Evolutionary conservation across 169 alveolate genomes (phyloP).

Genomic region (Besnoitia besnoiti): DNA sequence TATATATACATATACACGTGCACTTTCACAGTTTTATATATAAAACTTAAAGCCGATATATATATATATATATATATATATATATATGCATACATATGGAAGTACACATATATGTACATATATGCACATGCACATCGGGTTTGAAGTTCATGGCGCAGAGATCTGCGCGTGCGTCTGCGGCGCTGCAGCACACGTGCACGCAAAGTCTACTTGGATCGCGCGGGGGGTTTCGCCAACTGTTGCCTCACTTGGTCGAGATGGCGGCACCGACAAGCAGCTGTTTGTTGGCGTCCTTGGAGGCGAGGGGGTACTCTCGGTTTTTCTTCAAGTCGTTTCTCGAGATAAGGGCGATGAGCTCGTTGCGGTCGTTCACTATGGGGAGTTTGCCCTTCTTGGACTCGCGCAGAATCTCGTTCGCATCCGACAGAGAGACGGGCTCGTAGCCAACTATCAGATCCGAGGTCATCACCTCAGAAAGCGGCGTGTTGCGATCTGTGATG

Average conservation of each 20-base stretch:
- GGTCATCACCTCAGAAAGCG: slow-evolving; percentile 84
- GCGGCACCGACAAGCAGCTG: slow-evolving; percentile 92
- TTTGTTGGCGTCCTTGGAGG: slow-evolving; percentile 87
- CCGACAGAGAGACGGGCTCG: slow-evolving; percentile 84
- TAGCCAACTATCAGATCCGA: slow-evolving; percentile 83
- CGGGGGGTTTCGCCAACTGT: too few relatives aligned
- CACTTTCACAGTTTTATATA: too few relatives aligned
- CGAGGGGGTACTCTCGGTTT: slow-evolving; percentile 86
- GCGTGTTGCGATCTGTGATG: slow-evolving; percentile 80
- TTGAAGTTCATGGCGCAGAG: too few relatives aligned
- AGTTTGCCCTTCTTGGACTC: slow-evolving; percentile 86
- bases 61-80: slow-evolving; percentile 4
- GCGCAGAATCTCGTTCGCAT: slow-evolving; percentile 84
- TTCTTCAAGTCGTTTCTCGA: slow-evolving; percentile 89
- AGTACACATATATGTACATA: not conserved
- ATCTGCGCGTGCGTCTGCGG: not conserved
- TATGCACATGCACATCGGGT: too few relatives aligned
- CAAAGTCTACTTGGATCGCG: too few relatives aligned
- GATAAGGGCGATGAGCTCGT: slow-evolving; percentile 87
- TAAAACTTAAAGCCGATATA: too few relatives aligned
- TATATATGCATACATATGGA: not conserved
- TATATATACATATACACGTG: too few relatives aligned
- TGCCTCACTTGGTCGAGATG: slow-evolving; percentile 69
- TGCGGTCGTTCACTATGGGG: slow-evolving; percentile 87
- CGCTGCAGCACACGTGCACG: too few relatives aligned